Base-by-base conservation (phyloP, 441 rosid genomes). In the Sinapis alba region DNA sequence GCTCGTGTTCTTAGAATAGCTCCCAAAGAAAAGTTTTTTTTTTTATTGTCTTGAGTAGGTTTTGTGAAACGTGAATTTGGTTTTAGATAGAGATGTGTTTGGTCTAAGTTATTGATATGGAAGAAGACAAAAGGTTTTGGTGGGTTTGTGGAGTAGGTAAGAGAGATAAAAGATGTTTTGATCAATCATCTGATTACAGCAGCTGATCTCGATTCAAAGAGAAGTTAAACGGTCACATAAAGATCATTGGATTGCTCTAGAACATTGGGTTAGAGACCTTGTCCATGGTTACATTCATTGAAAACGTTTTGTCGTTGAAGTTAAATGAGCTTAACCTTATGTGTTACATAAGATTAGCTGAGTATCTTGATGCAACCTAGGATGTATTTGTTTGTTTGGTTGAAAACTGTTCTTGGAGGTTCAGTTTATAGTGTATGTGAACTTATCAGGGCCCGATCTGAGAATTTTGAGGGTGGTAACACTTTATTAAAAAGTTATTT, bases 211-310 rank as follows among this genome's bases (percentile, higher is more conserved):
- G 5, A 62, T 53, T 6, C 63, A 76, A 76, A 76, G 75, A 53
- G 36, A 66, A 27, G 59, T 69, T 58, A 56, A 64, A 50, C 23
- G 62, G 68, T 50, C 43, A 21, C 66, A 62, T 62, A 68, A 78
- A 73, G 78, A 73, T 78, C 74, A 62, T 72, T 78, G 73, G 73
- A 72, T 67, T 72, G 64, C 77, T 77, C 77, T 66, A 34, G 11
- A 4, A 7, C 7, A 41, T 62, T 64, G 32, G 57, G 57, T 59
- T 30, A 30, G 76, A 45, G 62, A 71, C 67, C 76, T 77, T 6
- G 30, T 27, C 30, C 76, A 1, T 59, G 38, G 73, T 60, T 78
- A 61, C 1, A 57, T 23, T 62, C 54, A 36, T 34, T 51, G 76
- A 2, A 15, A 36, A 36, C 13, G 11, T 36, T 36, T 2, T 36